Percentiles rank a stretch among this genome's conserved stretches.
Conservation (phyloP, 2,329 filamentous ascomycete species). For the Calonectria henricotiae region DNA sequence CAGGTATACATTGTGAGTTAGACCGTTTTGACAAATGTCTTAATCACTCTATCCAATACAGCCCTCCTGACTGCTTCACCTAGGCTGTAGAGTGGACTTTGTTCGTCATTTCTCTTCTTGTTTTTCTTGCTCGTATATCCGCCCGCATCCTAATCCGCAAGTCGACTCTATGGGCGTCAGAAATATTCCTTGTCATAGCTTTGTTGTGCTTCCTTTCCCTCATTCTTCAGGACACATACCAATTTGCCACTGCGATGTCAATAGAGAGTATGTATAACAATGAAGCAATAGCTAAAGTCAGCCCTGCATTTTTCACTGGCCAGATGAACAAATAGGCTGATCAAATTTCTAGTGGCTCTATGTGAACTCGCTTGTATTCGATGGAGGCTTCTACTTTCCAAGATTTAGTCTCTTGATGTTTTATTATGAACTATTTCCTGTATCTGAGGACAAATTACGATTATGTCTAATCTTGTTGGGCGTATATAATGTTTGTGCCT, state of each 20-base stretch:
- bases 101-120: not conserved
- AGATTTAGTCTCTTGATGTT: not conserved
- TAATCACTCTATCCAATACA: rapidly evolving
- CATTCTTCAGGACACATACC: slow-evolving; percentile 3
- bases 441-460: slow-evolving; percentile 15
- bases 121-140: not conserved
- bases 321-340: not conserved
- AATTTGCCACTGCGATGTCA: not conserved
- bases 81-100: not conserved
- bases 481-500: not conserved
- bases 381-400: not conserved
- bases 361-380: not conserved
- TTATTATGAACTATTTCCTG: slow-evolving; percentile 22
- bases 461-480: not conserved
- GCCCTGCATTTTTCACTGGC: rapidly evolving
- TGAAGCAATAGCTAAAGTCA: not conserved
- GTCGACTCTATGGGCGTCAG: slow-evolving; percentile 7
- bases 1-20: not conserved
- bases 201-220: slow-evolving; percentile 20
- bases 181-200: not conserved
- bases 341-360: not conserved
- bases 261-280: not conserved
- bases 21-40: no score
- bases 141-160: not conserved
- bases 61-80: not conserved